These are phyloP conservation scores for Massarina eburnea DNA, from an alignment of 2,329 filamentous ascomycete species.

Conservation along the genomic window DNA sequence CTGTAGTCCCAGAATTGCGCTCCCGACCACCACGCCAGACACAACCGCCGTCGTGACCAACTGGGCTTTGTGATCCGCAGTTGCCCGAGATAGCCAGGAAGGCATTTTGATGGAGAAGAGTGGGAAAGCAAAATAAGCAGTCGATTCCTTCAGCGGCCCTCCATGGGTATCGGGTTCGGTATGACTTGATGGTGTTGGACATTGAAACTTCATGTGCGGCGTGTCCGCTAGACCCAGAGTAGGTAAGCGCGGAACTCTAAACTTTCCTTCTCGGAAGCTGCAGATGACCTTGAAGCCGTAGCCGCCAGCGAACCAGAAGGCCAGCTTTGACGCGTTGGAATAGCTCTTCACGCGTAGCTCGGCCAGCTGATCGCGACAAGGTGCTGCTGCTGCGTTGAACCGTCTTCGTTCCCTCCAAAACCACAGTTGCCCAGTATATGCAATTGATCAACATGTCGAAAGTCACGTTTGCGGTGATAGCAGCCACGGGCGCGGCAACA, in stretches of 20 bases:
- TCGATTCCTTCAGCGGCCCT: neutral
- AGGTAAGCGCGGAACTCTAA: constrained; percentile 15
- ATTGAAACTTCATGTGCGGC: constrained; percentile 9
- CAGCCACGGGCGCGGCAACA: constrained; percentile 50
- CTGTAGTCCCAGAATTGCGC: constrained; percentile 60
- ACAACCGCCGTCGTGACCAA: constrained; percentile 70
- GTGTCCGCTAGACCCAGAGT: constrained; percentile 13
- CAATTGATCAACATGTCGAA: constrained; percentile 49
- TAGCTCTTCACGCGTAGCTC: constrained; percentile 38
- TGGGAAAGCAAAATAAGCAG: neutral
- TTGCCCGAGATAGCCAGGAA: constrained; percentile 49
- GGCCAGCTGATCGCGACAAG: constrained; percentile 26
- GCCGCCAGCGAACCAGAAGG: constrained; percentile 32
- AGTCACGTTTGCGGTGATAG: constrained; percentile 52
- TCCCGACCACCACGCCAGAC: constrained; percentile 51
- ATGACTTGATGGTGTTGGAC: constrained; percentile 11
- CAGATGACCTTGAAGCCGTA: constrained; percentile 31
- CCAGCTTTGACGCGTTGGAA: constrained; percentile 39
- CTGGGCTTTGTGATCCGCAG: constrained; percentile 57
- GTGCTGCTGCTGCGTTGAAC: constrained; percentile 17
- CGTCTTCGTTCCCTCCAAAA: neutral
- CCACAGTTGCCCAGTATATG: neutral
- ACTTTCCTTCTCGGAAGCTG: constrained; percentile 16
- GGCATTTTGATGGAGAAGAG: constrained; percentile 39
- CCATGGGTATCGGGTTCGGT: neutral